Conservation (phyloP, 2,329 filamentous ascomycete genomes). For the Venturia pyrina region DNA sequence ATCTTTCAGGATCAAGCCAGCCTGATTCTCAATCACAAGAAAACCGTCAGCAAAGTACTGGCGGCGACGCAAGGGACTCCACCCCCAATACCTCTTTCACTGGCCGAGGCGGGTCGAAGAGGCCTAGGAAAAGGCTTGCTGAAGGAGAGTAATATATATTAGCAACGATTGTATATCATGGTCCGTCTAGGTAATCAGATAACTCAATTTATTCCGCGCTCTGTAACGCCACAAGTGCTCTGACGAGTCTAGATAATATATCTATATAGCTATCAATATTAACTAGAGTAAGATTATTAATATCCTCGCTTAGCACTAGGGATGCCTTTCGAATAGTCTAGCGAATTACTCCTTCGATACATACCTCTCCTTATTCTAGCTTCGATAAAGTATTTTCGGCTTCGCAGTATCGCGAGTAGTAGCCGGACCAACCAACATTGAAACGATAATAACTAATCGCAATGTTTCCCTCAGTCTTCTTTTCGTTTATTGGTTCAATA, state of each 20-base stretch:
- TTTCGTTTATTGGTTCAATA: no score
- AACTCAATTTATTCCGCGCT: neutral
- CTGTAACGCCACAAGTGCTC: neutral
- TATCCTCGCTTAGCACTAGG: no score
- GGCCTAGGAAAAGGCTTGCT: constrained; percentile 12
- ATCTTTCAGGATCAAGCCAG: constrained; percentile 13
- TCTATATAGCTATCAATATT: neutral
- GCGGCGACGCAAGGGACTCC: constrained; percentile 10
- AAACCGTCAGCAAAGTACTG: constrained; percentile 12
- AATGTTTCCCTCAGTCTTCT: no score
- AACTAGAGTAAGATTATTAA: neutral
- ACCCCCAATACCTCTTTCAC: constrained; percentile 13
- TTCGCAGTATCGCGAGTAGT: no score
- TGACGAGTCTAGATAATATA: neutral
- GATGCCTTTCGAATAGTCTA: no score
- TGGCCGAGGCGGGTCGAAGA: constrained; percentile 12
- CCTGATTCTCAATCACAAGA: constrained; percentile 12
- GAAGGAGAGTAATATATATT: neutral
- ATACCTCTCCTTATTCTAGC: no score
- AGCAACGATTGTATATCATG: neutral
- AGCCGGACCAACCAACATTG: no score
- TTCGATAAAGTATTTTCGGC: no score
- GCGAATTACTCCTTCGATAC: neutral
- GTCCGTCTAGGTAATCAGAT: neutral
- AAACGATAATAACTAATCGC: no score